phyloP scores from a whole-genome alignment of 306 rosid genomes.

The Lotus japonicus region DNA sequence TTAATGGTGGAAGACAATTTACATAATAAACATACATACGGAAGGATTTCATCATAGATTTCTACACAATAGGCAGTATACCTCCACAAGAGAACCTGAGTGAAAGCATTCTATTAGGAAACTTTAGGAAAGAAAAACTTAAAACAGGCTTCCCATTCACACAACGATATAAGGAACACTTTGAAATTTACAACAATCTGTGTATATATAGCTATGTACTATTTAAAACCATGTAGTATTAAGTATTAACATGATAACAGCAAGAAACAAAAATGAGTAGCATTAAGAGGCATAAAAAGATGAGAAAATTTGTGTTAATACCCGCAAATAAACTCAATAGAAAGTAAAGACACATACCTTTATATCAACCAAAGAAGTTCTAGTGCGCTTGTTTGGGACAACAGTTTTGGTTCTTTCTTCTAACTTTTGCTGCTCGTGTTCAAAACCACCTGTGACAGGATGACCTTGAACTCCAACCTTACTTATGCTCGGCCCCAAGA shows the following conservation, averaged over 20 bases:
- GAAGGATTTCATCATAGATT: neutral
- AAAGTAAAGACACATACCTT: constrained; percentile 46
- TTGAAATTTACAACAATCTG: neutral
- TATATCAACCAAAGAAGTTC: constrained; percentile 81
- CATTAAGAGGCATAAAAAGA: constrained; percentile 3
- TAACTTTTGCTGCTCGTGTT: constrained; percentile 63
- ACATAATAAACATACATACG: neutral
- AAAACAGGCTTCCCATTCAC: constrained; percentile 14
- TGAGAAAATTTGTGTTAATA: neutral
- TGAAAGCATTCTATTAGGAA: neutral
- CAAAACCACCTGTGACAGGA: constrained; percentile 46
- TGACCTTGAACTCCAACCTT: constrained; percentile 75
- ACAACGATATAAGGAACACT: neutral
- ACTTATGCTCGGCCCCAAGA: constrained; percentile 48
- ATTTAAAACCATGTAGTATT: neutral
- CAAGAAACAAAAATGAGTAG: constrained; percentile 13
- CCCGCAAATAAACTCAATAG: neutral
- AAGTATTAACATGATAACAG: neutral
- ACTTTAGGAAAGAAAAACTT: constrained; percentile 6
- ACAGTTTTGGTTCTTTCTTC: constrained; percentile 62
- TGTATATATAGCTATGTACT: neutral
- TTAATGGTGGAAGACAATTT: neutral
- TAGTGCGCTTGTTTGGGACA: constrained; percentile 77
- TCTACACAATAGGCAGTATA: neutral
- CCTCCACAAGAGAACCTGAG: neutral